Conservation (phyloP, 805 yeast genomes). For the Starmerella sirachaensis region DNA sequence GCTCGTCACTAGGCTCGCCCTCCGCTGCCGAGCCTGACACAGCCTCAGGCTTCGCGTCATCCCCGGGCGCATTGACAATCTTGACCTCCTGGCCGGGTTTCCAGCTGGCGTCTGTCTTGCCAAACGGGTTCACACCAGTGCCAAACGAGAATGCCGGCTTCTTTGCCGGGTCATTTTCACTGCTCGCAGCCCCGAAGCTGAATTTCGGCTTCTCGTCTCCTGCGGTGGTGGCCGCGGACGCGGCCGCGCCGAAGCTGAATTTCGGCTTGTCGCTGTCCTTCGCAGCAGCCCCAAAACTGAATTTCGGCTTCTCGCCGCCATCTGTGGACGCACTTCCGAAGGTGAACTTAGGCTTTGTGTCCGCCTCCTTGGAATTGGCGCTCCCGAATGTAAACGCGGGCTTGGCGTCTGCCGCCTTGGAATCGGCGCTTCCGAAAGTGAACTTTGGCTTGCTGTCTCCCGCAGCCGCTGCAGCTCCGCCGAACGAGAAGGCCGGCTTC, state of each 20-base stretch:
- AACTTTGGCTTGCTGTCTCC: slow-evolving; percentile 12
- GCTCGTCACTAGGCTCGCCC: slow-evolving; percentile 36
- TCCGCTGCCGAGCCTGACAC: slow-evolving; percentile 33
- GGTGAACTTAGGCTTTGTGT: slow-evolving; percentile 4
- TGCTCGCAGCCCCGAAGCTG: slow-evolving; percentile 6
- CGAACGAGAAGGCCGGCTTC: slow-evolving; percentile 7
- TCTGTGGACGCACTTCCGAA: slow-evolving; percentile 2
- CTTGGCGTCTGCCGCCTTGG: slow-evolving; percentile 5
- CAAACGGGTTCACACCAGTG: slow-evolving; percentile 17
- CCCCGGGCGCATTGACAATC: slow-evolving; percentile 25
- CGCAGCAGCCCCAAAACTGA: slow-evolving; percentile 5
- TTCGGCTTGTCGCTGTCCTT: slow-evolving; percentile 13
- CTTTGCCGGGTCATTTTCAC: too few species aligned
- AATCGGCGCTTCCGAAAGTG: slow-evolving; percentile 18
- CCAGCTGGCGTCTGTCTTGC: slow-evolving; percentile 11
- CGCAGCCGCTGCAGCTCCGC: background rate
- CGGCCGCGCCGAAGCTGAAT: slow-evolving; percentile 8
- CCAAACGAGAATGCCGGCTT: slow-evolving; percentile 11
- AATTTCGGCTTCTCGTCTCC: slow-evolving; percentile 11
- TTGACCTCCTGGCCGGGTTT: slow-evolving; percentile 17
- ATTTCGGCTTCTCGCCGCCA: slow-evolving; percentile 15
- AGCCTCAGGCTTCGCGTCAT: slow-evolving; percentile 32
- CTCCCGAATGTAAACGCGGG: slow-evolving; percentile 19
- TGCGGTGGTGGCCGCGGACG: background rate
- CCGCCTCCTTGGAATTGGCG: background rate